Evolutionary conservation across 768 basidiomycete species (phyloP), one percentile per base, ranked within the genome.

Genomic region (Suillus alpinus): DNA sequence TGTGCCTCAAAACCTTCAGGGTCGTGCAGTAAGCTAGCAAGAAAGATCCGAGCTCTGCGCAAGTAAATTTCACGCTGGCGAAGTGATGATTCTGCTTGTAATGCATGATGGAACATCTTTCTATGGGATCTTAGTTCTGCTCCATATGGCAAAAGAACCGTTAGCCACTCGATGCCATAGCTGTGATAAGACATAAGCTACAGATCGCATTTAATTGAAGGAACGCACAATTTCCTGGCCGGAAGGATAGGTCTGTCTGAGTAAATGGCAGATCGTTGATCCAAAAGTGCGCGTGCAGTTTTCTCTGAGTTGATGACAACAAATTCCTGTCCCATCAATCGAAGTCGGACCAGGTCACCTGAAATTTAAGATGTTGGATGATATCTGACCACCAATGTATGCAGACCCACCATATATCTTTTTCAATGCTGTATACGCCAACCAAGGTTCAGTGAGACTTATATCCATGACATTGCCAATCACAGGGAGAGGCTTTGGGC

Each of bases 341-440:
- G 50, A 20, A 51, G n/a, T 3, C 32, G 50, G 9, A 51, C 13
- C 32, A 51, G 32, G 12, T 51, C n/a, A 20, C 50, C 50, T 51
- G 50, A 51, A 34, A 43, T 43, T n/a, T 18, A 43, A 20, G 16
- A 20, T 13, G n/a, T 34, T 2, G 1, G 10, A 6, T 34, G 2
- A 34, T 34, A 13, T 32, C n/a, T 51, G 4, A 13, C n/a, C n/a
- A 20, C 31, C n/a, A 51, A 3, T 1, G 4, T 32, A 34, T 34
- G 32, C 13, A 12, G 18, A 62, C 71, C 3, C 49, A 76, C 75
- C 75, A 40, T 75, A 74, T 31, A 37, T 29, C 55, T 66, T 62
- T 40, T 67, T 67, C 75, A 74, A 76, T 23, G 72, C 65, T 26
- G 49, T 40, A 34, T 70, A 76, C 0, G 71, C 69, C 49, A 75